Conservation (phyloP, 2,329 filamentous ascomycete genomes). For the Cryphonectria japonica region DNA sequence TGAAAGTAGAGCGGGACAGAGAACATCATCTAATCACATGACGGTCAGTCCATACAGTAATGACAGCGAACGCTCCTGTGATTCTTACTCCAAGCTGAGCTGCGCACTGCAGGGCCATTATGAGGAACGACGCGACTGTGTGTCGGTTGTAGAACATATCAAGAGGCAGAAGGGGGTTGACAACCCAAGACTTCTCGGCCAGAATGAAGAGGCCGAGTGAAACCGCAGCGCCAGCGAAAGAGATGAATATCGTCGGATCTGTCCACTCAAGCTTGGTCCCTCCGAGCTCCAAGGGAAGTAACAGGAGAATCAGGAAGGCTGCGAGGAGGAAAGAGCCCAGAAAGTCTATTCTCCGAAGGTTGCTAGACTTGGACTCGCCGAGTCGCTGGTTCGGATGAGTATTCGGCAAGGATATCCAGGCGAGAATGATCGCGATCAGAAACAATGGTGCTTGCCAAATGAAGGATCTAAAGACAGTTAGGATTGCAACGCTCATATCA, state of each 20-base stretch:
- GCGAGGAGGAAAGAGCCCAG: conserved; percentile 54
- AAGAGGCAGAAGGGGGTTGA: conserved; percentile 64
- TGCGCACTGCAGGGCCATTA: conserved; percentile 55
- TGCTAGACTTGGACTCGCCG: conserved; percentile 32
- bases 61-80: conserved; percentile 21
- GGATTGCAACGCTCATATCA: neutral
- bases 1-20: conserved; percentile 72
- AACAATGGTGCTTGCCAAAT: conserved; percentile 61
- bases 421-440: conserved; percentile 49
- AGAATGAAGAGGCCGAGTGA: conserved; percentile 40
- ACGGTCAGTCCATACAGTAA: neutral
- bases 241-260: conserved; percentile 39
- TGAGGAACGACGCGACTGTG: conserved; percentile 56
- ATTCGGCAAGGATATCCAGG: conserved; percentile 42
- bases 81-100: conserved; percentile 60
- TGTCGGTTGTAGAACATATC: conserved; percentile 55
- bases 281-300: conserved; percentile 46
- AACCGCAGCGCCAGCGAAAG: conserved; percentile 38
- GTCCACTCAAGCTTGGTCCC: conserved; percentile 45
- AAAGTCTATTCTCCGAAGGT: conserved; percentile 61
- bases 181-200: conserved; percentile 44
- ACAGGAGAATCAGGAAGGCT: conserved; percentile 40
- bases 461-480: conserved; percentile 50
- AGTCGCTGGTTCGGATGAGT: conserved; percentile 17
- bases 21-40: conserved; percentile 57